A percentile compares a stretch with the other conserved stretches of the same genome.
Conservation (phyloP, 352 stramenopile species). For the Globisporangium radiosum region DNA sequence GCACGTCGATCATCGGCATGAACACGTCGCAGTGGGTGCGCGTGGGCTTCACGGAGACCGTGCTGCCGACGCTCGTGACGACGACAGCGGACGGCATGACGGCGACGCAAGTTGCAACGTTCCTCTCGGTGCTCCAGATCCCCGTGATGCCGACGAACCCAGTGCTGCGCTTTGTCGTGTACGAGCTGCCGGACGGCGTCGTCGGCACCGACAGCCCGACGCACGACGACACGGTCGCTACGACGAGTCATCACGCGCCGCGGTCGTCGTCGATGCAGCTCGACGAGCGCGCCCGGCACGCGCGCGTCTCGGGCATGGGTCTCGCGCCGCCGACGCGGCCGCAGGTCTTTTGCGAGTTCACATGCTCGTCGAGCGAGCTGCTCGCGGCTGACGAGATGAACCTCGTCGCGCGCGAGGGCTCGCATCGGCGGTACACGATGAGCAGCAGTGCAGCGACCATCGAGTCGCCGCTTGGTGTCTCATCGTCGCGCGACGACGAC, state of each 20-base stretch:
- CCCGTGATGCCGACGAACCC: constrained; percentile 55
- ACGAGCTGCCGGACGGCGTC: constrained; percentile 58
- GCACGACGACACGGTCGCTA: constrained; percentile 8
- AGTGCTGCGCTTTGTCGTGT: constrained; percentile 75
- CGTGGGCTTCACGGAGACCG: constrained; percentile 72
- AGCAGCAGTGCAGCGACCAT: constrained; percentile 5
- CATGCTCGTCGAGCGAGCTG: constrained; percentile 54
- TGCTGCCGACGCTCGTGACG: constrained; percentile 48
- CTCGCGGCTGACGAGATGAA: constrained; percentile 46
- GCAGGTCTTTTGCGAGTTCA: constrained; percentile 81
- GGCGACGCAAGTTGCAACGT: constrained; percentile 50
- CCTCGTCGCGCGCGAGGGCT: constrained; percentile 50
- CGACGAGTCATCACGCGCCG: neutral
- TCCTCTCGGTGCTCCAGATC: constrained; percentile 76
- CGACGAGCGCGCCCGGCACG: constrained; percentile 42
- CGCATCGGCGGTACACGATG: constrained; percentile 29
- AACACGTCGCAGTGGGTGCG: constrained; percentile 45
- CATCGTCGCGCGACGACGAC: constrained; percentile 2
- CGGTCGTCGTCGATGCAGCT: constrained; percentile 45
- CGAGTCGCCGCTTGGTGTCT: neutral
- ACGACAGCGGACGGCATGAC: neutral
- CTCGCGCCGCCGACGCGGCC: constrained; percentile 44
- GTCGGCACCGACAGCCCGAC: constrained; percentile 12
- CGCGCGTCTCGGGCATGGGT: constrained; percentile 54
- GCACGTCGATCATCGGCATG: constrained; percentile 27